phyloP scores from a whole-genome alignment of 2,329 filamentous ascomycete species.

The Exophiala sideris region DNA sequence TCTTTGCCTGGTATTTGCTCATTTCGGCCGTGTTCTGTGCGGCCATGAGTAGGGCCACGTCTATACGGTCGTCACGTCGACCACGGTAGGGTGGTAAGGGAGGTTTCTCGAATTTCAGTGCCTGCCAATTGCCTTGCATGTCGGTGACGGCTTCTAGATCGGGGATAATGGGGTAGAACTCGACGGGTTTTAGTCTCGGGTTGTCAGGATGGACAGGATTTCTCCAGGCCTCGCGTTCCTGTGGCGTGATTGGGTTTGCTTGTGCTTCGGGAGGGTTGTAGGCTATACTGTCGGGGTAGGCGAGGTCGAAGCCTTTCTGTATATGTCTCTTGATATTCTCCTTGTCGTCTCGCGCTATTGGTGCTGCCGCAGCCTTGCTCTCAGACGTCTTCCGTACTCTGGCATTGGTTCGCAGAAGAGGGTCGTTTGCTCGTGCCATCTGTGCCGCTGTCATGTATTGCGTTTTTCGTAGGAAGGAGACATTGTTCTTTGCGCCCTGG shows the following conservation, averaged over 20 bases:
- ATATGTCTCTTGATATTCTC: conserved; percentile 59
- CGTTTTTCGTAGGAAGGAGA: conserved; percentile 89
- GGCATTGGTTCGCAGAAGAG: conserved; percentile 22
- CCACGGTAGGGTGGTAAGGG: conserved; percentile 48
- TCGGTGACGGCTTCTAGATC: conserved; percentile 60
- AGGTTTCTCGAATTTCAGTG: conserved; percentile 61
- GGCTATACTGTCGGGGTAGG: conserved; percentile 58
- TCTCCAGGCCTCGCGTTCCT: conserved; percentile 58
- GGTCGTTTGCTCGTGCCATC: conserved; percentile 34
- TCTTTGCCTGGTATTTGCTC: conserved; percentile 48
- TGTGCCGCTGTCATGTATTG: conserved; percentile 69
- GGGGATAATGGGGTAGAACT: conserved; percentile 59
- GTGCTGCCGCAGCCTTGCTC: conserved; percentile 34
- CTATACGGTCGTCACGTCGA: conserved; percentile 57
- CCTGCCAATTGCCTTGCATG: conserved; percentile 53
- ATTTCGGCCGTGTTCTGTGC: conserved; percentile 47
- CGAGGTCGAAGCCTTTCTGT: conserved; percentile 62
- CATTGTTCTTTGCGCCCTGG: conserved; percentile 68
- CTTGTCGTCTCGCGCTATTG: conserved; percentile 52
- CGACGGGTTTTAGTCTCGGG: conserved; percentile 54
- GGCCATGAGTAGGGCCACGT: conserved; percentile 56
- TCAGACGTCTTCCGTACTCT: conserved; percentile 5
- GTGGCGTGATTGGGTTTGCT: conserved; percentile 27
- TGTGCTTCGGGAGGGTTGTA: conserved; percentile 43
- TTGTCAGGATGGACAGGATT: conserved; percentile 59